Evolutionary conservation across 768 basidiomycete genomes (phyloP).

Genomic region (Rhizopogon vesiculosus): DNA sequence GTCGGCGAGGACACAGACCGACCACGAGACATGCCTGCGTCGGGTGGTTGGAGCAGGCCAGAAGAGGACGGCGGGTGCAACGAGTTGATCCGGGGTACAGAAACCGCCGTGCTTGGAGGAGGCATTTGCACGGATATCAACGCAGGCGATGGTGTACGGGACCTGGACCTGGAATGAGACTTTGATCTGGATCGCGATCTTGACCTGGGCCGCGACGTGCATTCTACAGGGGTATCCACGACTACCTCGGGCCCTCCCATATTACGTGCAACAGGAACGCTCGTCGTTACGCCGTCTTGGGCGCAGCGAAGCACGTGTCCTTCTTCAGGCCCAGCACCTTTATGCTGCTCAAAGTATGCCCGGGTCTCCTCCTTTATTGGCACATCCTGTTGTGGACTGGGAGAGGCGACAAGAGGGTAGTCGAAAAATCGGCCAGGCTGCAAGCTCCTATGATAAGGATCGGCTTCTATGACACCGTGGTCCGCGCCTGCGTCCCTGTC

Average conservation of each 20-base stretch:
- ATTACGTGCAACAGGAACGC: conserved; percentile 6
- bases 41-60: conserved; percentile 22
- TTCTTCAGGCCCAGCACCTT: conserved; percentile 13
- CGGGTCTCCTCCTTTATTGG: neutral
- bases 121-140: conserved; percentile 9
- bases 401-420: conserved; percentile 7
- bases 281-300: conserved; percentile 15
- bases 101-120: conserved; percentile 4
- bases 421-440: conserved; percentile 11
- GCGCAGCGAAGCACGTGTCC: conserved; percentile 11
- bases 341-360: conserved; percentile 13
- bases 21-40: conserved; percentile 13
- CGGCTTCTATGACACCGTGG: conserved; percentile 15
- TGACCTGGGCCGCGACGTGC: conserved; percentile 25
- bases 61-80: conserved; percentile 14
- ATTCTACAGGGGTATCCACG: conserved; percentile 29
- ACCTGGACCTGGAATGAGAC: conserved; percentile 36
- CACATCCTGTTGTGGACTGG: conserved; percentile 1
- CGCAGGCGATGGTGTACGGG: conserved; percentile 42
- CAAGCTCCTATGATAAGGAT: conserved; percentile 13
- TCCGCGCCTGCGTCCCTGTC: conserved; percentile 12
- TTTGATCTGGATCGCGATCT: conserved; percentile 26
- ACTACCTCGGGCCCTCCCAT: conserved; percentile 26
- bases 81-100: conserved; percentile 9
- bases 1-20: conserved; percentile 31